phyloP scores from a whole-genome alignment of 257 asterid genomes.

The Solanum megistacrolobum region DNA sequence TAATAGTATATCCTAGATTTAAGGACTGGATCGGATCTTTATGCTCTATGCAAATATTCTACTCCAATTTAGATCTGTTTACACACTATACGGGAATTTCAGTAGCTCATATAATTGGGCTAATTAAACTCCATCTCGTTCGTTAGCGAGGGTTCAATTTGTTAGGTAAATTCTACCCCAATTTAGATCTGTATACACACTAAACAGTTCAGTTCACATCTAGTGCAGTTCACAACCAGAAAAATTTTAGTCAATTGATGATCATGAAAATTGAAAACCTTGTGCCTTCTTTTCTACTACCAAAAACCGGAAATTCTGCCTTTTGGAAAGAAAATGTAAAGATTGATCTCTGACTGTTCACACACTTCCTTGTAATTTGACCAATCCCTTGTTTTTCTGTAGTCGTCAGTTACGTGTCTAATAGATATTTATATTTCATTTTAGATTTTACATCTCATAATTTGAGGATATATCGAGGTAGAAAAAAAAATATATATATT shows the following conservation, averaged over 20 bases:
- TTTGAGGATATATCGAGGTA: no score
- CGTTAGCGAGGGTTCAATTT: rapidly evolving
- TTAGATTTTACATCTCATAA: neutral
- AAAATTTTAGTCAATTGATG: neutral
- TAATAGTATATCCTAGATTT: neutral
- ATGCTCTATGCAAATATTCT: neutral
- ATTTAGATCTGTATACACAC: neutral
- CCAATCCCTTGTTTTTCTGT: neutral
- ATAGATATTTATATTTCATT: neutral
- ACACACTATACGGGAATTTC: neutral
- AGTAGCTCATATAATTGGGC: neutral
- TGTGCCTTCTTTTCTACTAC: neutral
- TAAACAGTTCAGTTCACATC: neutral
- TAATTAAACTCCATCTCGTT: no score
- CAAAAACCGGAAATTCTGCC: neutral
- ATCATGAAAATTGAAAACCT: neutral
- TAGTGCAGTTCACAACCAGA: neutral
- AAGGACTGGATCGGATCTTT: neutral
- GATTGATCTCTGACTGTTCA: neutral
- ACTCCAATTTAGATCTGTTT: neutral
- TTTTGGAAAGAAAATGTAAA: neutral
- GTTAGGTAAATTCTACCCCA: neutral
- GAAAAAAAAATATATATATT: no score
- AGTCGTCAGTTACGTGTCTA: neutral
- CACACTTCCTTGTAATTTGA: neutral